Evolutionary conservation across 441 rosid genomes (phyloP).

Genomic region (Daphne laureola): DNA sequence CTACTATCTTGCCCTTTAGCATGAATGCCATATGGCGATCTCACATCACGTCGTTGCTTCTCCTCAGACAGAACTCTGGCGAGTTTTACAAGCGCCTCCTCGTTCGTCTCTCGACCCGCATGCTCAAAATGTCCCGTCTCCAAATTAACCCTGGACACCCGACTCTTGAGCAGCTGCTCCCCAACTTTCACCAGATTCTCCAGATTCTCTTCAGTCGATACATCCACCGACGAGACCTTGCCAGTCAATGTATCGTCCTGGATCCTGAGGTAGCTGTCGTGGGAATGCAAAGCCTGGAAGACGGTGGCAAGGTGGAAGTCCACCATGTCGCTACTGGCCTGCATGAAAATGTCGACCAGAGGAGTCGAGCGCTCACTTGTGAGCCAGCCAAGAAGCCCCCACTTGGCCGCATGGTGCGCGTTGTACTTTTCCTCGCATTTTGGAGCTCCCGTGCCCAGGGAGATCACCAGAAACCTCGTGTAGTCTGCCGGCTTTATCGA

Average conservation of each 20-base stretch:
- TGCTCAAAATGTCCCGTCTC: constrained; percentile 21
- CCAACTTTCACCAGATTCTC: constrained; percentile 21
- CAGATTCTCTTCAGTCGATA: constrained; percentile 32
- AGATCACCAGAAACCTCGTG: constrained; percentile 23
- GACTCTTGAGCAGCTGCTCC: constrained; percentile 28
- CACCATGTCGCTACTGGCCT: constrained; percentile 29
- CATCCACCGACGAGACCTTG: constrained; percentile 23
- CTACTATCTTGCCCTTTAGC: neutral
- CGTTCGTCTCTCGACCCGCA: constrained; percentile 13
- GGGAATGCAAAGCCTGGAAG: constrained; percentile 26
- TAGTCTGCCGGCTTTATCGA: constrained; percentile 19
- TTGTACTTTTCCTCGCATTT: constrained; percentile 22
- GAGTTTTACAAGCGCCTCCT: constrained; percentile 17
- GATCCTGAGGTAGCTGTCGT: constrained; percentile 26
- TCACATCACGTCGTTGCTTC: constrained; percentile 11
- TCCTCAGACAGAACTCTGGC: constrained; percentile 11
- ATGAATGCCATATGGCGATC: constrained; percentile 1
- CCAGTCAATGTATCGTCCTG: constrained; percentile 28
- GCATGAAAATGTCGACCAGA: constrained; percentile 23
- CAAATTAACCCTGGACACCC: constrained; percentile 26
- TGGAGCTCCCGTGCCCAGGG: constrained; percentile 29
- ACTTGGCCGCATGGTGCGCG: constrained; percentile 25
- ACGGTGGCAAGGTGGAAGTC: constrained; percentile 26
- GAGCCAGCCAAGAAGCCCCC: constrained; percentile 40
- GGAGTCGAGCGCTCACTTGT: constrained; percentile 17